Evolutionary conservation across 257 asterid species (phyloP).

Genomic region (Solanum virginianum): DNA sequence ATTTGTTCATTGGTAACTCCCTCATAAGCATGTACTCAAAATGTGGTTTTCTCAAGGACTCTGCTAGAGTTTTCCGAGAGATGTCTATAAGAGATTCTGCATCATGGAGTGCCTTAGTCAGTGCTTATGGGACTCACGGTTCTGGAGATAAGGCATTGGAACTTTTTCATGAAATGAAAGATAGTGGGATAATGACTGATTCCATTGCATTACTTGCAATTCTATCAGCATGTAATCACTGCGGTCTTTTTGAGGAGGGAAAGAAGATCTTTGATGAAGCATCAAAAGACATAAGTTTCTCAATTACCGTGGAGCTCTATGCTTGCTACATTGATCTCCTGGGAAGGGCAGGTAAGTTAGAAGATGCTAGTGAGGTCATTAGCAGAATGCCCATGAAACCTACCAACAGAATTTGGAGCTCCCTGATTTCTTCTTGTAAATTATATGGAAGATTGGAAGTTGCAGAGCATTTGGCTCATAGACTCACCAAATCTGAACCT

Average conservation of each 20-base stretch:
- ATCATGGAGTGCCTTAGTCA: constrained; percentile 60
- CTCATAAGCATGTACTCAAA: constrained; percentile 60
- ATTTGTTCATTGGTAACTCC: constrained; percentile 42
- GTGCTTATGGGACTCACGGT: constrained; percentile 47
- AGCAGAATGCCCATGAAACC: constrained; percentile 28
- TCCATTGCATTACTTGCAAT: constrained; percentile 40
- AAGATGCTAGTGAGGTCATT: constrained; percentile 39
- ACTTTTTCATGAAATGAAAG: constrained; percentile 36
- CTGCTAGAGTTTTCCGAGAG: constrained; percentile 33
- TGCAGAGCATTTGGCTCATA: constrained; percentile 33
- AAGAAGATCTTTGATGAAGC: constrained; percentile 28
- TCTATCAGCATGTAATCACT: constrained; percentile 46
- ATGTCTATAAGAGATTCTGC: constrained; percentile 37
- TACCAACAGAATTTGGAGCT: constrained; percentile 33
- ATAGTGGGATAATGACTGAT: constrained; percentile 32
- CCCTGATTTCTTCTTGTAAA: constrained; percentile 48
- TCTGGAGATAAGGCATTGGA: constrained; percentile 37
- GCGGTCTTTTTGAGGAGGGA: constrained; percentile 56
- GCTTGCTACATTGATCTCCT: constrained; percentile 62
- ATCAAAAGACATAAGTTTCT: constrained; percentile 5
- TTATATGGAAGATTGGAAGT: constrained; percentile 46
- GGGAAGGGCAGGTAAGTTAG: constrained; percentile 57
- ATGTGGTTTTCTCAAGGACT: constrained; percentile 44
- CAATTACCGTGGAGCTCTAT: constrained; percentile 38
- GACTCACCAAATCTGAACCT: constrained; percentile 48